A percentile compares a stretch with the other conserved stretches of the same genome.
Evolutionary conservation across 306 rosid species (phyloP).

Genomic region (Casuarina cunninghamiana): DNA sequence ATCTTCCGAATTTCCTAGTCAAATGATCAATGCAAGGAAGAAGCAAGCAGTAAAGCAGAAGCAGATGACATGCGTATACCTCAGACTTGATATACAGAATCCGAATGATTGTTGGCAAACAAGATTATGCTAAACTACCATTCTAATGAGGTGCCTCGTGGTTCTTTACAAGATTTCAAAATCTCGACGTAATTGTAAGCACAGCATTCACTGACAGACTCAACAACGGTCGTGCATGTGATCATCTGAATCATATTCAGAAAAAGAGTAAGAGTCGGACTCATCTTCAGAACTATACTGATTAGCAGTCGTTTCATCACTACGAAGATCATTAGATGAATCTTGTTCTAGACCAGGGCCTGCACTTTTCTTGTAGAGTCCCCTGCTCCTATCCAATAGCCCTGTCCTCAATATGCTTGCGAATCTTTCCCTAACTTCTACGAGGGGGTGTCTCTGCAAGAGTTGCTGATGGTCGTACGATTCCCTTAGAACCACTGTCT

Average conservation of each 20-base stretch:
- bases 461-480: conserved; percentile 59
- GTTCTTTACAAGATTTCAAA: background rate
- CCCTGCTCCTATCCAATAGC: conserved; percentile 62
- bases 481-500: conserved; percentile 78
- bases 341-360: conserved; percentile 28
- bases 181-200: background rate
- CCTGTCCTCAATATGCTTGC: conserved; percentile 54
- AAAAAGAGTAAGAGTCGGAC: conserved; percentile 25
- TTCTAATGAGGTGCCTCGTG: no score
- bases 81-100: background rate
- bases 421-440: conserved; percentile 61
- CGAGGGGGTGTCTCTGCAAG: conserved; percentile 59
- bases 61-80: background rate
- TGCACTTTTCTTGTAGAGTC: conserved; percentile 44
- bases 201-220: conserved; percentile 16
- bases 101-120: no score
- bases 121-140: no score
- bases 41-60: no score
- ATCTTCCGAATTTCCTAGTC: background rate
- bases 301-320: conserved; percentile 4
- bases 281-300: conserved; percentile 36
- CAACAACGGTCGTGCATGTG: conserved; percentile 14
- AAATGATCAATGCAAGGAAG: background rate
- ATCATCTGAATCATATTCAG: conserved; percentile 41
- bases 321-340: conserved; percentile 14